A percentile compares a stretch with the other conserved stretches of the same genome.
Evolutionary conservation across 78 protist genomes (phyloP).

Genomic region (Dictyostelium intermedium): DNA sequence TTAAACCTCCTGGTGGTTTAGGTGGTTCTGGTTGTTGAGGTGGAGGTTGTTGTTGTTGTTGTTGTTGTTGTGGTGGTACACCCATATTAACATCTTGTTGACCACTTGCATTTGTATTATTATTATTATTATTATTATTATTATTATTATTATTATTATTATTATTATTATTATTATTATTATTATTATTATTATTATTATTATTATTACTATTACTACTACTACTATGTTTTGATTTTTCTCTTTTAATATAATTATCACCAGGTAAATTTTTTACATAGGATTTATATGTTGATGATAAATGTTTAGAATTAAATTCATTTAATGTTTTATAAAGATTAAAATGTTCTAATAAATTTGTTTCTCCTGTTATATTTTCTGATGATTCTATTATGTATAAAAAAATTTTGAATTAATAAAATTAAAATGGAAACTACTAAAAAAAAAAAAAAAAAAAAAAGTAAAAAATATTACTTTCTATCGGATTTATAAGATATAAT

Average conservation of each 20-base stretch:
- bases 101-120: not conserved
- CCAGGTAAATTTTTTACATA: slow-evolving; percentile 77
- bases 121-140: not conserved
- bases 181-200: not conserved
- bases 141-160: not conserved
- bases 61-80: slow-evolving; percentile 46
- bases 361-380: slow-evolving; percentile 34
- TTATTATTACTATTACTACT: not conserved
- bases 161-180: not conserved
- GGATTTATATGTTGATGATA: slow-evolving; percentile 73
- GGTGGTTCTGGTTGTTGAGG: not conserved
- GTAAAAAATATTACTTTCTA: not conserved
- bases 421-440: too few relatives aligned
- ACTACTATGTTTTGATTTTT: slow-evolving; percentile 14
- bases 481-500: not conserved
- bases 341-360: slow-evolving; percentile 34
- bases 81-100: not conserved
- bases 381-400: not conserved
- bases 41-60: not conserved
- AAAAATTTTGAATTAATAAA: not conserved
- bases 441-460: too few relatives aligned
- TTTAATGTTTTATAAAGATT: slow-evolving; percentile 26
- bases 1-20: not conserved
- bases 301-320: slow-evolving; percentile 61
- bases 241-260: slow-evolving; percentile 76